phyloP scores from a whole-genome alignment of 2,329 filamentous ascomycete species.

The Ophiocordyceps sinensis region DNA sequence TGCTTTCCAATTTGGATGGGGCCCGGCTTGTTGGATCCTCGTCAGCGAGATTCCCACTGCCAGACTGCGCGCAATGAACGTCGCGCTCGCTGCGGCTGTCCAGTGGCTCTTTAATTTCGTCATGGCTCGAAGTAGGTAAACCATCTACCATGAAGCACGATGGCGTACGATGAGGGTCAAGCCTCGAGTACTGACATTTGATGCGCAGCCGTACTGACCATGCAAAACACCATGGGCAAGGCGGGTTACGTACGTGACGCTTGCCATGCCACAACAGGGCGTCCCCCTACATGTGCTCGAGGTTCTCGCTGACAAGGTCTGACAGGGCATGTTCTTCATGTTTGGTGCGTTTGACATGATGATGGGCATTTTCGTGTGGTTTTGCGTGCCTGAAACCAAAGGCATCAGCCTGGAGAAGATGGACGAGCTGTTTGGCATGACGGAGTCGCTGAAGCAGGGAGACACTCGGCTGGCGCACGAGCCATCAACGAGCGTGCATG shows the following conservation, averaged over 20 bases:
- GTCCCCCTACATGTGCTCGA: too few species aligned
- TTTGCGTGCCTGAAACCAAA: slow-evolving; percentile 59
- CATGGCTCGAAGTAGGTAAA: slow-evolving; percentile 39
- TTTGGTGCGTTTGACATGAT: slow-evolving; percentile 51
- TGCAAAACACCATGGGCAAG: slow-evolving; percentile 41
- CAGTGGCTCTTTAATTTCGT: slow-evolving; percentile 67
- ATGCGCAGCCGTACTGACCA: slow-evolving; percentile 43
- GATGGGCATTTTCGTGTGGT: slow-evolving; percentile 53
- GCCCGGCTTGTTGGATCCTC: slow-evolving; percentile 59
- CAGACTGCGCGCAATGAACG: slow-evolving; percentile 50
- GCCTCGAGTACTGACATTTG: background rate
- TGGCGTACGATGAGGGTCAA: too few species aligned
- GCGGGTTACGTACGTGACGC: slow-evolving; percentile 22
- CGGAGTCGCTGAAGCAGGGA: slow-evolving; percentile 21
- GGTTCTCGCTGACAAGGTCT: background rate
- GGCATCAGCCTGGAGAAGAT: slow-evolving; percentile 48
- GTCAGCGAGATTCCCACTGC: slow-evolving; percentile 54
- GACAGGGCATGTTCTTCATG: slow-evolving; percentile 49
- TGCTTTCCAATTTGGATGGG: slow-evolving; percentile 59
- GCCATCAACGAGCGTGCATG: slow-evolving; percentile 12
- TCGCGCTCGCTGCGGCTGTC: slow-evolving; percentile 51
- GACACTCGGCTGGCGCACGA: slow-evolving; percentile 16
- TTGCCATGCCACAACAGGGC: background rate
- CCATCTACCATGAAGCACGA: too few species aligned
- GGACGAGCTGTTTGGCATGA: slow-evolving; percentile 51